A percentile compares a stretch with the other conserved stretches of the same genome.
Conservation (phyloP, 768 basidiomycete species). For the Termitomyces sp. region DNA sequence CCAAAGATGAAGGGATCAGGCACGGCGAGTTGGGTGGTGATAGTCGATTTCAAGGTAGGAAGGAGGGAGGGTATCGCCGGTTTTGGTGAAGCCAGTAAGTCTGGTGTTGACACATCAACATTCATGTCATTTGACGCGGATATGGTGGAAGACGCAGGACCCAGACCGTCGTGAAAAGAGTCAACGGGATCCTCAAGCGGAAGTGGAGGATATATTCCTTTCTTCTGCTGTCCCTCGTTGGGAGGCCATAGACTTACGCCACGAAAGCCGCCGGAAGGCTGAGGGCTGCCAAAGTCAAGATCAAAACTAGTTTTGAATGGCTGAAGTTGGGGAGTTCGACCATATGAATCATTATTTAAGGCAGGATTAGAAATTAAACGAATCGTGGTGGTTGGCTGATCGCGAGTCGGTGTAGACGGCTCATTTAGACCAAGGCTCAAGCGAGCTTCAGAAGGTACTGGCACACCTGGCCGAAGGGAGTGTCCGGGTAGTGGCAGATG, state of each 20-base stretch:
- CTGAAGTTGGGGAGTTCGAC: constrained; percentile 55
- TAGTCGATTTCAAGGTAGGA: constrained; percentile 8
- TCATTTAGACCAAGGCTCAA: constrained; percentile 49
- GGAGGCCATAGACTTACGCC: constrained; percentile 25
- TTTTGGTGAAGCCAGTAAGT: constrained; percentile 15
- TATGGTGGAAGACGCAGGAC: constrained; percentile 9
- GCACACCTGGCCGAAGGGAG: constrained; percentile 49
- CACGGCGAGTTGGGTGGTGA: constrained; percentile 16
- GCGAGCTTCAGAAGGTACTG: constrained; percentile 55
- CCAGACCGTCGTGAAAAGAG: constrained; percentile 12
- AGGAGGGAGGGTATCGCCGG: background rate
- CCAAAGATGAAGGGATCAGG: constrained; percentile 68
- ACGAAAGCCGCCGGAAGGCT: constrained; percentile 15
- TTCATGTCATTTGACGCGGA: constrained; percentile 9
- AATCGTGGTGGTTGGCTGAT: constrained; percentile 46
- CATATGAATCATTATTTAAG: constrained; percentile 16
- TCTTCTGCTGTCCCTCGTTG: constrained; percentile 14
- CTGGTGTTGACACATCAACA: constrained; percentile 28
- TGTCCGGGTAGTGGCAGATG: constrained; percentile 55
- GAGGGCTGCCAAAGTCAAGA: constrained; percentile 54
- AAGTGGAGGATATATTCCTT: constrained; percentile 32
- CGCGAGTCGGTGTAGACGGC: constrained; percentile 33
- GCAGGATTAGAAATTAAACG: constrained; percentile 37
- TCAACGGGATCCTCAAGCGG: constrained; percentile 25
- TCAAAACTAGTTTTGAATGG: constrained; percentile 68